These are phyloP conservation scores for Thozetella sp. DNA, from an alignment of 495 filamentous ascomycete species.

Conservation along the genomic window DNA sequence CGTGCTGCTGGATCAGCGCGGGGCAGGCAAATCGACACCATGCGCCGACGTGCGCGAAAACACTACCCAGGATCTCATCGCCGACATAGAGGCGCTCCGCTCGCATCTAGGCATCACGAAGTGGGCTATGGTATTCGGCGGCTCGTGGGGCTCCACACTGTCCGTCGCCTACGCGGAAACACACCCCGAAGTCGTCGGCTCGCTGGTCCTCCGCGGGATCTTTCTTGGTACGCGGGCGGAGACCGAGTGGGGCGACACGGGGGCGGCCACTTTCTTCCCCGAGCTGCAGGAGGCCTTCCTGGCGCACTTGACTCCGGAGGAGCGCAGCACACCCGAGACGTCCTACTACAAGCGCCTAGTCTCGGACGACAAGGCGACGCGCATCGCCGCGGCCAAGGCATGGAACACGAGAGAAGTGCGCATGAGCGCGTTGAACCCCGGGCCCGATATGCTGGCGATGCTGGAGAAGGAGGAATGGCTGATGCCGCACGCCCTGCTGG, in stretches of 20 bases:
- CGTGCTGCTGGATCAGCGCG: slow-evolving; percentile 49
- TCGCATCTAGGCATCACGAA: slow-evolving; percentile 38
- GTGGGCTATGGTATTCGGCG: slow-evolving; percentile 50
- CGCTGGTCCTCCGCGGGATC: slow-evolving; percentile 15
- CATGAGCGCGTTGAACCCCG: slow-evolving; percentile 25
- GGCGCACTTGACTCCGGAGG: slow-evolving; percentile 26
- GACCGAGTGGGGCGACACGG: slow-evolving; percentile 24
- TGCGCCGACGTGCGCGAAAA: slow-evolving; percentile 39
- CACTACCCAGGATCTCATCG: slow-evolving; percentile 40
- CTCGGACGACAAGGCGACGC: slow-evolving; percentile 19
- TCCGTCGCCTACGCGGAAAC: slow-evolving; percentile 41
- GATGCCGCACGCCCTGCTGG: slow-evolving; percentile 36
- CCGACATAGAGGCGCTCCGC: slow-evolving; percentile 44
- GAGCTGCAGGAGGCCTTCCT: slow-evolving; percentile 40
- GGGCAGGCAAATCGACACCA: slow-evolving; percentile 42
- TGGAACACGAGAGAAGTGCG: slow-evolving; percentile 41
- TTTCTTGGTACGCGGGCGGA: slow-evolving; percentile 48
- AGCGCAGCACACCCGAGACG: slow-evolving; percentile 25
- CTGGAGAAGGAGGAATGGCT: slow-evolving; percentile 35
- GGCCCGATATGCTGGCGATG: slow-evolving; percentile 16
- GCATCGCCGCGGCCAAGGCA: slow-evolving; percentile 16
- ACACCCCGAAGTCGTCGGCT: slow-evolving; percentile 32
- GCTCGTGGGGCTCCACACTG: slow-evolving; percentile 49
- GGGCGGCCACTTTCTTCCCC: slow-evolving; percentile 36
- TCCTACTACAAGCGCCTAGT: slow-evolving; percentile 37